Conservation (phyloP, 495 filamentous ascomycete genomes). For the Penicillium nucicola region DNA sequence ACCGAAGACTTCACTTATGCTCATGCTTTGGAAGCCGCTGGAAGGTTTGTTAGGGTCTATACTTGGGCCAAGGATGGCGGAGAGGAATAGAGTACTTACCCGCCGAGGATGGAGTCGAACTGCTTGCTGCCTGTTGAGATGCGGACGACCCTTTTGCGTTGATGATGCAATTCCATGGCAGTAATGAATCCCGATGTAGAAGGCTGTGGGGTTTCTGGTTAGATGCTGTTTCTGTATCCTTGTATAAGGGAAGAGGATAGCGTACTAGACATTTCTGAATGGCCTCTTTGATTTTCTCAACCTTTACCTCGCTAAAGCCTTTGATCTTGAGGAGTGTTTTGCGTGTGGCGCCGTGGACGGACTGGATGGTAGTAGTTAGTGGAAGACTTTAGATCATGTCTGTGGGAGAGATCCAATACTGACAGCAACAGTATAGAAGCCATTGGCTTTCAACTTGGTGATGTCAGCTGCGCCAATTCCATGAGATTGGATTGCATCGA, state of each 20-base stretch:
- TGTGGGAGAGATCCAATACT: background rate
- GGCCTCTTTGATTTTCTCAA: constrained; percentile 79
- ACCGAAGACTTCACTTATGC: constrained; percentile 70
- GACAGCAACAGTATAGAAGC: constrained; percentile 71
- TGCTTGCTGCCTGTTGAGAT: constrained; percentile 76
- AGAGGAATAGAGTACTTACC: constrained; percentile 37
- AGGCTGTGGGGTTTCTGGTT: constrained; percentile 42
- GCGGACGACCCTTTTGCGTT: constrained; percentile 64
- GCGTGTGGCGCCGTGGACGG: constrained; percentile 63
- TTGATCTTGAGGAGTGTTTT: constrained; percentile 70
- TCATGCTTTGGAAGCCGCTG: constrained; percentile 77
- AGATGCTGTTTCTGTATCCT: background rate
- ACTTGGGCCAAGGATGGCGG: background rate
- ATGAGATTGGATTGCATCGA: constrained; percentile 71
- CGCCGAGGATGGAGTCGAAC: constrained; percentile 68
- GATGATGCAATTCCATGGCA: constrained; percentile 65
- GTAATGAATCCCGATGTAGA: constrained; percentile 70
- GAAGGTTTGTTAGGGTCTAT: background rate
- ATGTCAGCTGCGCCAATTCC: constrained; percentile 74
- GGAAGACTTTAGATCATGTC: background rate
- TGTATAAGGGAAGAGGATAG: too few species aligned
- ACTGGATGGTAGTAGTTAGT: constrained; percentile 34
- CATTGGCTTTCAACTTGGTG: constrained; percentile 66
- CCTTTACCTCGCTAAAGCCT: constrained; percentile 78
- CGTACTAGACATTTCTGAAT: constrained; percentile 65